Conservation (phyloP, 2,329 filamentous ascomycete genomes). For the Pyrenochaeta sp. region DNA sequence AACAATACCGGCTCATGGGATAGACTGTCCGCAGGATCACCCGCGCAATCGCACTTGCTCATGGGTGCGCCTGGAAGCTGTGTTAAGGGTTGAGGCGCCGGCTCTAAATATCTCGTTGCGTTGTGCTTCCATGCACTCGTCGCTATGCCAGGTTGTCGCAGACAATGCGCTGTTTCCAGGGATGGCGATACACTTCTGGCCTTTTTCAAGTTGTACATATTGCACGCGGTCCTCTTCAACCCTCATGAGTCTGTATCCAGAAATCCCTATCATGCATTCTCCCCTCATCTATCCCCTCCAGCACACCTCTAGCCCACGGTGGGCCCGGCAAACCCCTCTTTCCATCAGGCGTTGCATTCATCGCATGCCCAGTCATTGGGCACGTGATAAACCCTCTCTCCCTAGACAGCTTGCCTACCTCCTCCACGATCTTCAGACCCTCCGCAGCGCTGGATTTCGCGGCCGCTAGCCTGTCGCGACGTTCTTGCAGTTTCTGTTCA, state of each 20-base stretch:
- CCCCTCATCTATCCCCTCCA: slow-evolving; percentile 38
- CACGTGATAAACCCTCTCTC: slow-evolving; percentile 31
- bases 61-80: too few relatives aligned
- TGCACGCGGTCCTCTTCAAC: slow-evolving; percentile 5
- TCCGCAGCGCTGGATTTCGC: slow-evolving; percentile 1
- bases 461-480: slow-evolving; percentile 11
- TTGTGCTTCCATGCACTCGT: background rate
- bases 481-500: slow-evolving; percentile 31
- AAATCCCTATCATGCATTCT: slow-evolving; percentile 38
- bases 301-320: slow-evolving; percentile 33
- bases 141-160: background rate
- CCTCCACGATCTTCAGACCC: slow-evolving; percentile 24
- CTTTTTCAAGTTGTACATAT: background rate
- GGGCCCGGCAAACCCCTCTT: slow-evolving; percentile 17
- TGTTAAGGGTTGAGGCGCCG: too few relatives aligned
- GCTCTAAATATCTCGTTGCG: too few relatives aligned
- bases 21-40: too few relatives aligned
- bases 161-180: background rate
- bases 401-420: slow-evolving; percentile 30
- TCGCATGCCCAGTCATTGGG: slow-evolving; percentile 21
- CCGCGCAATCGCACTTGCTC: too few relatives aligned
- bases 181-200: background rate
- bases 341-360: slow-evolving; percentile 4
- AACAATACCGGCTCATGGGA: too few relatives aligned
- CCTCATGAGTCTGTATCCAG: slow-evolving; percentile 35